Evolutionary conservation across 1,139 yeast genomes (phyloP), one percentile per base, ranked within the genome.

Genomic region (Geotrichum phurueaensis): DNA sequence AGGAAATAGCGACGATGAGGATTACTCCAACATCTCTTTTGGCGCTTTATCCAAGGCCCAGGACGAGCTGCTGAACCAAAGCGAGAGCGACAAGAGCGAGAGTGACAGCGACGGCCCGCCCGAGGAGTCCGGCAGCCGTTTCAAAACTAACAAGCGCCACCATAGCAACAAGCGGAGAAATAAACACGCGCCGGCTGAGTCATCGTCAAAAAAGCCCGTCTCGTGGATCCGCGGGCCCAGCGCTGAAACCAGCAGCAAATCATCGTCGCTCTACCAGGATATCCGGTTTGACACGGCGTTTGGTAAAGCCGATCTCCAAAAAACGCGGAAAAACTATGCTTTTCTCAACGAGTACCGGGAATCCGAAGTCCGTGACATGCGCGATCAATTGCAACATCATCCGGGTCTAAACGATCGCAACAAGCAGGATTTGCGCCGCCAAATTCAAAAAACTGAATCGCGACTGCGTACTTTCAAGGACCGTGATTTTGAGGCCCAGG

Each of bases 251-350:
- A 66, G 68, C 25, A 10, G 33, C 18, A 48, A 39, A 25, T 47
- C 31, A 18, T 39, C 52, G 29, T 4, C 50, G 2, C 72, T 85
- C 48, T 84, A 87, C 70, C 80, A 84, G 58, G 99, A 94, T 76
- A 85, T 95, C 43, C 80, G 99, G 66, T 94, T 94, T 72, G 97
- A 92, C 73, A 82, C 95, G 0, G 91, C 96, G 0, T 84, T 85
- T 65, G 98, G 98, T 62, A 87, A 84, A 68, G 89, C 96, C 0
- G 94, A 91, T 70, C 75, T 83, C 62, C 76, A 78, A 43, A 79
- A 79, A 62, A 82, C 78, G 12, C 79, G 97, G 60, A 83, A 84
- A 68, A 85, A 92, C 70, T 94, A 94, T 75, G 83, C 84, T 52
- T 94, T 94, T 69, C 76, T 94, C 64, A 96, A 92, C 73, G 92